These are phyloP conservation scores for Nematocida displodere DNA, from an alignment of 371 early-diverging fungal genomes.

Conservation along the genomic window DNA sequence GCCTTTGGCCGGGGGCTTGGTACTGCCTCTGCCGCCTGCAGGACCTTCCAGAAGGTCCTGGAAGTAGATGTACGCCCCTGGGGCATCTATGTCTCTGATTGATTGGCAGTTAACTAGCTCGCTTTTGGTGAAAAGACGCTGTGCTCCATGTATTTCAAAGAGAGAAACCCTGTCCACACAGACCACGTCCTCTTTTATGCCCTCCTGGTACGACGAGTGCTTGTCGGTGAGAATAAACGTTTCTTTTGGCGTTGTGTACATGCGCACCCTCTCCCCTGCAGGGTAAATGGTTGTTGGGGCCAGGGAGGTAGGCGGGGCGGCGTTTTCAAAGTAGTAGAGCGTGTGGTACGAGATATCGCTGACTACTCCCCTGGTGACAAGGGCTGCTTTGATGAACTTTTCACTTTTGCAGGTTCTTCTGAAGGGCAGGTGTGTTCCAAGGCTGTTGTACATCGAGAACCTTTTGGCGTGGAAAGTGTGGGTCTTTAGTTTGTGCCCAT, in stretches of 20 bases:
- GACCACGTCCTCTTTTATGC: neutral
- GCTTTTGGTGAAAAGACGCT: neutral
- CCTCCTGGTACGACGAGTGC: neutral
- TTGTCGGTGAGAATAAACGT: neutral
- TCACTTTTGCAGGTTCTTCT: slow-evolving; percentile 22
- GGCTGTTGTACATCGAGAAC: slow-evolving; percentile 31
- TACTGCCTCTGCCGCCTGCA: neutral
- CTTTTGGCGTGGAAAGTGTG: slow-evolving; percentile 49
- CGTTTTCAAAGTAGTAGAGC: neutral
- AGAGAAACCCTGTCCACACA: neutral
- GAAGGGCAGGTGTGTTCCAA: neutral
- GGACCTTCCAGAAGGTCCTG: neutral
- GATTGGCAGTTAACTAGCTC: neutral
- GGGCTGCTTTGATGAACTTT: slow-evolving; percentile 25
- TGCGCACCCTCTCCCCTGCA: neutral
- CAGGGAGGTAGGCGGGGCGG: neutral
- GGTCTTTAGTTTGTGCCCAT: slow-evolving; percentile 6
- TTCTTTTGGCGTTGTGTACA: neutral
- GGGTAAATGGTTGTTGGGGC: neutral
- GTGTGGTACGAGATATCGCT: slow-evolving; percentile 23
- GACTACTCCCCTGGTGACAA: slow-evolving; percentile 33
- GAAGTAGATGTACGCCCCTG: neutral
- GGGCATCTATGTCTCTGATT: neutral
- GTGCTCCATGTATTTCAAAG: slow-evolving; percentile 26
- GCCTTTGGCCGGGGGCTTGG: neutral